These are phyloP conservation scores for Arthrinium phaeospermum DNA, from an alignment of 2,329 filamentous ascomycete genomes.

Conservation along the genomic window DNA sequence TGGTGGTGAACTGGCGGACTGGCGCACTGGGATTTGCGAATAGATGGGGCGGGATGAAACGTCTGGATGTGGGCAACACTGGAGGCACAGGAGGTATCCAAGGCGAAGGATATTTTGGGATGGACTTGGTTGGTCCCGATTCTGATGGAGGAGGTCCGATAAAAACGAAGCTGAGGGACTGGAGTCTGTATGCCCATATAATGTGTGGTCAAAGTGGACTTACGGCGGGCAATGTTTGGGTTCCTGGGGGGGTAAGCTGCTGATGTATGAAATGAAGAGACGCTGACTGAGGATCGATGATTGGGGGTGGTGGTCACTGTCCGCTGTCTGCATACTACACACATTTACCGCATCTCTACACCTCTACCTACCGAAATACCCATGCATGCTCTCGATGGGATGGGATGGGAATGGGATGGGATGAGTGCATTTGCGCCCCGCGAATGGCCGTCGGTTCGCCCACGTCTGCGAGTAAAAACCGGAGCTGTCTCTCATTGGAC, in stretches of 20 bases:
- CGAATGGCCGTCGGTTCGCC: constrained; percentile 8
- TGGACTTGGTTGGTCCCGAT: constrained; percentile 20
- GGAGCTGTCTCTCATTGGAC: not conserved
- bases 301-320: constrained; percentile 3
- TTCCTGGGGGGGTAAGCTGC: not conserved
- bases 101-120: not conserved
- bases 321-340: not conserved
- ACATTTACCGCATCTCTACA: not conserved
- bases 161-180: constrained; percentile 11
- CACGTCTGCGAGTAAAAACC: constrained; percentile 16
- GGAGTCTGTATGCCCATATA: constrained; percentile 1
- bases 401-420: constrained; percentile 14
- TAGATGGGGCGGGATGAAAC: constrained; percentile 18
- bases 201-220: constrained; percentile 14
- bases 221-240: constrained; percentile 11
- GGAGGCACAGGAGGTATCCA: not conserved
- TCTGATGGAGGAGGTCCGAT: constrained; percentile 19
- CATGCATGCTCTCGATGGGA: not conserved
- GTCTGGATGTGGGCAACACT: constrained; percentile 18
- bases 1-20: not conserved
- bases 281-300: not conserved
- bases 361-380: not conserved
- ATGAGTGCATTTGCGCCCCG: constrained; percentile 12
- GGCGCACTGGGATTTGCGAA: constrained; percentile 3
- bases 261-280: constrained; percentile 3